These are phyloP conservation scores for Taphrina wiesneri DNA, from an alignment of 1,139 yeast species.

Conservation along the genomic window DNA sequence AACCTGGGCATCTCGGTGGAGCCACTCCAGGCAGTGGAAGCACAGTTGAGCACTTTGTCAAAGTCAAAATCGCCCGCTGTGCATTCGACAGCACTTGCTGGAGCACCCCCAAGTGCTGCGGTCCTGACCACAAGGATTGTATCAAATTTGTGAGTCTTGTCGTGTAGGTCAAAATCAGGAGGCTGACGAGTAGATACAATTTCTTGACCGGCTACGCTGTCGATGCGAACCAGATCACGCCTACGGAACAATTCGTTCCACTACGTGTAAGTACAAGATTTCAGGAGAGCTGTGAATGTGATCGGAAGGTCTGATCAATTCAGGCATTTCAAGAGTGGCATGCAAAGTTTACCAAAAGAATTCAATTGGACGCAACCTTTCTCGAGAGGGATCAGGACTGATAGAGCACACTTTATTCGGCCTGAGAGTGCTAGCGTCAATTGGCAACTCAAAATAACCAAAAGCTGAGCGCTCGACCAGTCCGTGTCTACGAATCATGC, in stretches of 20 bases:
- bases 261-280: slow-evolving; percentile 39
- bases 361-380: slow-evolving; percentile 79
- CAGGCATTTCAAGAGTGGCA: slow-evolving; percentile 88
- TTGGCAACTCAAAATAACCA: no score
- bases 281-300: slow-evolving; percentile 61
- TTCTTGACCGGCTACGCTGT: slow-evolving; percentile 29
- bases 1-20: slow-evolving; percentile 85
- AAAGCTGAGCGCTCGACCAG: no score
- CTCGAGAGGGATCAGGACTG: slow-evolving; percentile 50
- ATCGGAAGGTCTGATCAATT: slow-evolving; percentile 46
- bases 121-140: slow-evolving; percentile 22
- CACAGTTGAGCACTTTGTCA: slow-evolving; percentile 50
- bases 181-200: slow-evolving; percentile 15
- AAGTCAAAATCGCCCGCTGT: slow-evolving; percentile 39
- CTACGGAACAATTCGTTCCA: slow-evolving; percentile 31
- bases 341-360: slow-evolving; percentile 76
- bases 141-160: slow-evolving; percentile 12
- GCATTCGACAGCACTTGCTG: slow-evolving; percentile 40
- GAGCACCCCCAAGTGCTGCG: slow-evolving; percentile 30
- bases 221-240: neutral
- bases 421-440: no score
- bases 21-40: slow-evolving; percentile 62
- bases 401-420: no score
- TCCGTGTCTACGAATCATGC: no score
- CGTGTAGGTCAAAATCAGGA: neutral